These are phyloP conservation scores for Ceratobasidium sp. DNA, from an alignment of 1,284 basidiomycete genomes.

Conservation along the genomic window DNA sequence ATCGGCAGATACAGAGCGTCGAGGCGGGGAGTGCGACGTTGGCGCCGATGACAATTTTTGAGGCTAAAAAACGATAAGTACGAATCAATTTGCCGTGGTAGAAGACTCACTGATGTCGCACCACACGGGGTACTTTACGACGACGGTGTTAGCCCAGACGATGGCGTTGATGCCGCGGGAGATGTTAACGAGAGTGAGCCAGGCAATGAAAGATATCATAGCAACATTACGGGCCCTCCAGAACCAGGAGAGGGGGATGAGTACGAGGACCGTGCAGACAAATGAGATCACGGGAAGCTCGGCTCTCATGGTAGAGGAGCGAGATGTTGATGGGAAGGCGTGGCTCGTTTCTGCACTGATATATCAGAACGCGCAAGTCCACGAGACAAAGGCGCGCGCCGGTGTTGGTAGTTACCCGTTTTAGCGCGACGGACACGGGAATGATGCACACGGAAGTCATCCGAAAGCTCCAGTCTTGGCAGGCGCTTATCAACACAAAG, in stretches of 20 bases:
- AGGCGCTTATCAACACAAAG: too few species aligned
- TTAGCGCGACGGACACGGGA: too few species aligned
- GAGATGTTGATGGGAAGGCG: slow-evolving; percentile 19
- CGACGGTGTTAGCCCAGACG: slow-evolving; percentile 56
- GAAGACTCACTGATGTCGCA: slow-evolving; percentile 59
- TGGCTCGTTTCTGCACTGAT: too few species aligned
- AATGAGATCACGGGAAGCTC: slow-evolving; percentile 49
- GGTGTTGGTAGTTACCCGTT: too few species aligned
- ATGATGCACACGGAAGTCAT: too few species aligned
- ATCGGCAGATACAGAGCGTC: slow-evolving; percentile 57
- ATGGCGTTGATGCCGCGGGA: slow-evolving; percentile 67
- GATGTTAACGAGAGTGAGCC: slow-evolving; percentile 69
- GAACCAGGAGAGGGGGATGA: slow-evolving; percentile 57
- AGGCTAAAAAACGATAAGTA: slow-evolving; percentile 47
- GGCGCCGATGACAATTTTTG: slow-evolving; percentile 52
- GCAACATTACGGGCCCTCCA: slow-evolving; percentile 70
- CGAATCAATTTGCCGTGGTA: background rate
- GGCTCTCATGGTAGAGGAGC: slow-evolving; percentile 13
- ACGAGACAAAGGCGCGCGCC: too few species aligned
- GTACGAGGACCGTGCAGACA: slow-evolving; percentile 55
- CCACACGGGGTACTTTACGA: slow-evolving; percentile 55
- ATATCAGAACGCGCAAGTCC: too few species aligned
- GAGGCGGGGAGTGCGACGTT: slow-evolving; percentile 54
- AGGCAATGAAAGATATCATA: slow-evolving; percentile 67
- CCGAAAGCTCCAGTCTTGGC: too few species aligned